phyloP scores from a whole-genome alignment of 2,329 filamentous ascomycete genomes.

The Trichophyton simii region DNA sequence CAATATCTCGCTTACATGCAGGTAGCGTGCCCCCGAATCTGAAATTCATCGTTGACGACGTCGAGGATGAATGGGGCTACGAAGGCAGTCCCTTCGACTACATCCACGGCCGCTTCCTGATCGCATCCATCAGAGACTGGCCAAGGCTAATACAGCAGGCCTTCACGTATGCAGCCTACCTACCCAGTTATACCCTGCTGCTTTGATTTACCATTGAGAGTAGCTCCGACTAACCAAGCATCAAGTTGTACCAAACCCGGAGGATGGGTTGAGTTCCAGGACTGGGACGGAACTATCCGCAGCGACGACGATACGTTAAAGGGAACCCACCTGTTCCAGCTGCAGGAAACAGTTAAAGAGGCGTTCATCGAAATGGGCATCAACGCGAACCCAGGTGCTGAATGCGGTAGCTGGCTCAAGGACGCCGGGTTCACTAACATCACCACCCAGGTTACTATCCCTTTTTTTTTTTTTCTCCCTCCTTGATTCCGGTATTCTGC shows the following conservation, averaged over 20 bases:
- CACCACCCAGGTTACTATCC: constrained; percentile 8
- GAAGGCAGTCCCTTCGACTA: constrained; percentile 47
- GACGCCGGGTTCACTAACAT: constrained; percentile 20
- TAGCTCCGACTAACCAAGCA: background rate
- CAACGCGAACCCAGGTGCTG: constrained; percentile 5
- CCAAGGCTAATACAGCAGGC: constrained; percentile 23
- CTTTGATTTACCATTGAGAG: too few relatives aligned
- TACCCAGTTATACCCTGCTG: too few relatives aligned
- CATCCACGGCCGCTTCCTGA: constrained; percentile 47
- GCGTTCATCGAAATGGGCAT: constrained; percentile 5
- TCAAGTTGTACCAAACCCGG: constrained; percentile 23
- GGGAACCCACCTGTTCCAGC: constrained; percentile 2
- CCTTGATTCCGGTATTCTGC: background rate
- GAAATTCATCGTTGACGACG: constrained; percentile 46
- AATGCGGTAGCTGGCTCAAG: constrained; percentile 15
- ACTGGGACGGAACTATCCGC: constrained; percentile 22
- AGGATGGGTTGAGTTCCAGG: constrained; percentile 32
- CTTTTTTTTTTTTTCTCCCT: background rate
- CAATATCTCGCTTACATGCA: background rate
- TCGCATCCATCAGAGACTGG: constrained; percentile 47
- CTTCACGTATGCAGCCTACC: background rate
- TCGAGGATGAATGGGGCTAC: constrained; percentile 46
- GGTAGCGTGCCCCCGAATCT: constrained; percentile 42
- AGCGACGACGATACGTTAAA: constrained; percentile 21
- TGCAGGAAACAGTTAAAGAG: constrained; percentile 1